A percentile compares a stretch with the other conserved stretches of the same genome.
Evolutionary conservation across 129 eudicot genomes (phyloP).

Genomic region (Lactuca sativa): DNA sequence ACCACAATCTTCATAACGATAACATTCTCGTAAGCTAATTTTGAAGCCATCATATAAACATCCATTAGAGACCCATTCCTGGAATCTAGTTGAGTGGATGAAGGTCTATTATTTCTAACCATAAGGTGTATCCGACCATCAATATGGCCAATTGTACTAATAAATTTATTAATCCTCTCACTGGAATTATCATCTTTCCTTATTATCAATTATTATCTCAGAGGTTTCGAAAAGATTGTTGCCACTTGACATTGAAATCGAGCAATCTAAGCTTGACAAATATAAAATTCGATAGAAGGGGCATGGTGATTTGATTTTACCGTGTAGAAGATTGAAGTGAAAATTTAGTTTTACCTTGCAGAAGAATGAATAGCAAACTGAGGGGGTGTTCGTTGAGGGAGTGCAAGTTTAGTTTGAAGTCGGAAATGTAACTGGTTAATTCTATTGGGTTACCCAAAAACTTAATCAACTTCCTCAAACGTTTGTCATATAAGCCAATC

Average conservation of each 20-base stretch:
- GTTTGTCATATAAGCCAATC: too few relatives aligned
- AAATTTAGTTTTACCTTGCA: too few relatives aligned
- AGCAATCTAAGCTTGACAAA: too few relatives aligned
- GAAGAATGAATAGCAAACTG: conserved; percentile 20
- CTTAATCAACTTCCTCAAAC: conserved; percentile 51
- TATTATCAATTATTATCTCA: conserved; percentile 1
- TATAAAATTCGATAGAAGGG: neutral
- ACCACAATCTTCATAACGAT: conserved; percentile 59
- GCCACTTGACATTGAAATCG: neutral
- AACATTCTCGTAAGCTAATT: conserved; percentile 88
- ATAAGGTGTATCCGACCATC: conserved; percentile 72
- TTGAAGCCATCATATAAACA: conserved; percentile 82
- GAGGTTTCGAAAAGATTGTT: neutral
- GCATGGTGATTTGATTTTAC: conserved; percentile 25
- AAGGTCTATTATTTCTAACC: conserved; percentile 6
- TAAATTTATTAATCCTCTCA: conserved; percentile 66
- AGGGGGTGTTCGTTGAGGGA: conserved; percentile 60
- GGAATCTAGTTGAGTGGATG: conserved; percentile 24
- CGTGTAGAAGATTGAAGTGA: conserved; percentile 37
- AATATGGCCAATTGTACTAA: conserved; percentile 83
- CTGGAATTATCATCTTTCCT: conserved; percentile 76
- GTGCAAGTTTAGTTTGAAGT: conserved; percentile 67
- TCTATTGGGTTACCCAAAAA: conserved; percentile 67
- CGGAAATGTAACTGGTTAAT: conserved; percentile 56
- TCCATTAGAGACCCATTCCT: conserved; percentile 63